Evolutionary conservation across 148 eudicot genomes (phyloP).

Genomic region (Heliamphora exappendiculata): DNA sequence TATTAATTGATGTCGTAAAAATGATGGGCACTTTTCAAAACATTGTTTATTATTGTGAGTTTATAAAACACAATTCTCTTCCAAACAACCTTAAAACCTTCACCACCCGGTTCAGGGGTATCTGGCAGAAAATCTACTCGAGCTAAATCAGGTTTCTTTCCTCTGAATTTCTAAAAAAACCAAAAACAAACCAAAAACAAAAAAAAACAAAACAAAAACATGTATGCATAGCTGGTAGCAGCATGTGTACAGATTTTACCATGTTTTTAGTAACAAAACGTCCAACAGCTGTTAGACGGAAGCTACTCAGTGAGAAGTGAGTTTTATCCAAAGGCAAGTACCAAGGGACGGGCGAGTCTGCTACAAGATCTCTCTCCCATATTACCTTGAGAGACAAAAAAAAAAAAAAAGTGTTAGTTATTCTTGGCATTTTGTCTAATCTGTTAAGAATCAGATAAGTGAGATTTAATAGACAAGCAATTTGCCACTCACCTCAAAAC

Average conservation of each 20-base stretch:
- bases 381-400: conserved; percentile 38
- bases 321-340: conserved; percentile 76
- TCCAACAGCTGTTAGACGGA: conserved; percentile 79
- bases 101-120: background rate
- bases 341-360: conserved; percentile 85
- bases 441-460: background rate
- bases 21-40: background rate
- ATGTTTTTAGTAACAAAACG: conserved; percentile 70
- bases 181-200: background rate
- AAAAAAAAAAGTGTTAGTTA: background rate
- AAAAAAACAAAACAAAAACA: background rate
- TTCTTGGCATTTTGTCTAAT: background rate
- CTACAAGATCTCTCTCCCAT: conserved; percentile 81
- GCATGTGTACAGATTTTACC: conserved; percentile 32
- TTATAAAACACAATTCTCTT: background rate
- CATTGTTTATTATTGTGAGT: background rate
- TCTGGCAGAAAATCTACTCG: background rate
- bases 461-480: background rate
- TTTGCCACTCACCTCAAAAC: conserved; percentile 72
- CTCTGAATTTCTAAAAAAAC: background rate
- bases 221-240: background rate
- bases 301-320: conserved; percentile 65
- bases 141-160: background rate
- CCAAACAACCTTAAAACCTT: background rate
- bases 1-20: too few relatives aligned